A percentile compares a stretch with the other conserved stretches of the same genome.
phyloP scores from a whole-genome alignment of 257 asterid species.

The Capsicum pubescens region DNA sequence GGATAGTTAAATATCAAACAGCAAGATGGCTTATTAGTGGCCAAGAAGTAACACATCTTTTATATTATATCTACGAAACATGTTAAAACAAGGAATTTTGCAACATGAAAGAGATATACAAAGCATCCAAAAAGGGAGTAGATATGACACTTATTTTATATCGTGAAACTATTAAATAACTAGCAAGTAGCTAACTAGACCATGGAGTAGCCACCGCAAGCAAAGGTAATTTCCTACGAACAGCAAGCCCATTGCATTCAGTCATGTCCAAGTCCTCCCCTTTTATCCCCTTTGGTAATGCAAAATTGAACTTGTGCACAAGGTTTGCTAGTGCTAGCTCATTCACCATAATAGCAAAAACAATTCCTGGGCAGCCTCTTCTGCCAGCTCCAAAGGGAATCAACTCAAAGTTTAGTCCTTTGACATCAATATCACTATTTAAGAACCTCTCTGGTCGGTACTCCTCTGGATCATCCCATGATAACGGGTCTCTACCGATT shows the following conservation, averaged over 20 bases:
- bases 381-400: slow-evolving; percentile 46
- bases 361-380: slow-evolving; percentile 55
- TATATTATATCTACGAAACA: not conserved
- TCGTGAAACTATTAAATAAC: not conserved
- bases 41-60: too few relatives aligned
- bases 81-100: too few relatives aligned
- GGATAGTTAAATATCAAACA: too few relatives aligned
- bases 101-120: not conserved
- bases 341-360: slow-evolving; percentile 31
- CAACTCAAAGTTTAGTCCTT: not conserved
- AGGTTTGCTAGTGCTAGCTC: slow-evolving; percentile 47
- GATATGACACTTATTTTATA: not conserved
- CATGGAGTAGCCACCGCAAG: slow-evolving; percentile 38
- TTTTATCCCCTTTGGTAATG: slow-evolving; percentile 36
- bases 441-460: slow-evolving; percentile 54
- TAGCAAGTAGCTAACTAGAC: not conserved
- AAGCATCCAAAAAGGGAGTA: not conserved
- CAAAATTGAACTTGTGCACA: slow-evolving; percentile 48
- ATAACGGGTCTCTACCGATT: slow-evolving; percentile 41
- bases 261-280: slow-evolving; percentile 49
- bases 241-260: slow-evolving; percentile 42
- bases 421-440: slow-evolving; percentile 26
- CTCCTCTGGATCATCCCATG: slow-evolving; percentile 51
- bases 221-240: slow-evolving; percentile 42
- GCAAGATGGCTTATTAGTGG: too few relatives aligned